Base-by-base conservation (phyloP, 441 rosid species). In the Populus tomentosa region DNA sequence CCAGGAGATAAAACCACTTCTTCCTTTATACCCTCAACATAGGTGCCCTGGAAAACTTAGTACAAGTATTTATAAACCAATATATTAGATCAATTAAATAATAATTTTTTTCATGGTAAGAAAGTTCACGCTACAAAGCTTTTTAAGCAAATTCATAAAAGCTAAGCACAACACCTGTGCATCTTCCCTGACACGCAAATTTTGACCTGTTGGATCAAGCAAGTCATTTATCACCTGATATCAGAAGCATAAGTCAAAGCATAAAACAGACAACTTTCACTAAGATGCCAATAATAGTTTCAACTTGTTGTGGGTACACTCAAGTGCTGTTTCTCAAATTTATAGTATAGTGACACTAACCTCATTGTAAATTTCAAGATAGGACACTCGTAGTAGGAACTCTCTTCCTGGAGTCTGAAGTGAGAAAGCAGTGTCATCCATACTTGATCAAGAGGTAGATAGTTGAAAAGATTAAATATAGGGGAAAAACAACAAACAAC, bases 341-440 rank as follows among this genome's bases (percentile, higher is more conserved):
- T 69, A 65, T 11, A 59, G 9, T 62, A 71, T 64, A 38, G 69
- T 26, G 35, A 80, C 62, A 84, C 92, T 80, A 20, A 90, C 99
- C 99, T 97, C 98, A 75, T 97, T 97, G 88, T 97, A 94, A 78
- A 97, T 94, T 92, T 97, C 99, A 79, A 97, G 97, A 88, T 97
- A 97, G 68, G 99, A 97, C 77, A 97, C 98, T 9, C 99, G 98
- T 77, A 97, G 90, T 84, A 97, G 85, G 86, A 90, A 97, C 84
- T 97, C 99, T 80, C 98, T 86, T 86, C 99, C 98, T 42, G 99
- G 97, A 85, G 99, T 93, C 99, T 97, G 94, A 78, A 82, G 71
- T 42, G 79, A 76, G 73, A 78, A 77, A 71, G 65, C 61, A 83
- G 50, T 35, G 81, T 74, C 75, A 81, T 75, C 74, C 72, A 80